phyloP scores from a whole-genome alignment of 2,329 filamentous ascomycete genomes.

The Fusarium chaquense region DNA sequence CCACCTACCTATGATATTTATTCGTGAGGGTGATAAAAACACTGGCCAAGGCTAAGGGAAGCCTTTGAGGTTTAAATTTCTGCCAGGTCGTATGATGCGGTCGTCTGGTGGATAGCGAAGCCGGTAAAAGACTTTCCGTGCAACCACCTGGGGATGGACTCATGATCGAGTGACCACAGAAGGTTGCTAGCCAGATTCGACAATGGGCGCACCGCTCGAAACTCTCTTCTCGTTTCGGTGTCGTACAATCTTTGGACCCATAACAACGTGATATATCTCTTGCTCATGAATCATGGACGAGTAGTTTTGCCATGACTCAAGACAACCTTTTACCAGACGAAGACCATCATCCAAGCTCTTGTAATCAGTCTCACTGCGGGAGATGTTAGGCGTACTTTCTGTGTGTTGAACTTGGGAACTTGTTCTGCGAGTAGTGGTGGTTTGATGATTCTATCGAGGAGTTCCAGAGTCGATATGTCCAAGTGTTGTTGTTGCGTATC shows the following conservation, averaged over 20 bases:
- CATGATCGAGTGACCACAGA: not conserved
- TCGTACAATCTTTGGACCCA: not conserved
- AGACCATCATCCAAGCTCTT: conserved; percentile 25
- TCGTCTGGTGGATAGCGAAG: not conserved
- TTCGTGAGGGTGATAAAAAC: not conserved
- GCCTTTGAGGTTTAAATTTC: not conserved
- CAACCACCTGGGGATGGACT: not conserved
- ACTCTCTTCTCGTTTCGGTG: not conserved
- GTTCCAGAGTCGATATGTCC: conserved; percentile 3
- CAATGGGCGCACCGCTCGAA: not conserved
- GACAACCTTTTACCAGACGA: conserved; percentile 2
- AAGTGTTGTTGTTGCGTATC: not conserved
- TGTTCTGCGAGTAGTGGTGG: not conserved
- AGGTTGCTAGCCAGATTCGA: not conserved
- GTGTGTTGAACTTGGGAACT: not conserved
- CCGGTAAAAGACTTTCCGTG: not conserved
- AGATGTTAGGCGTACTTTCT: not conserved
- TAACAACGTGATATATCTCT: conserved; percentile 17
- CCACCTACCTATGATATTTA: not conserved
- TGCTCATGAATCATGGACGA: conserved; percentile 19
- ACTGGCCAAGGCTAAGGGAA: not conserved
- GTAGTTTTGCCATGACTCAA: not conserved
- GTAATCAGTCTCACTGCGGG: not conserved
- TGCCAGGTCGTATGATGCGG: not conserved
- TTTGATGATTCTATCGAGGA: not conserved